These are phyloP conservation scores for Chrysanthemum seticuspe DNA, from an alignment of 129 eudicot species.

Conservation along the genomic window DNA sequence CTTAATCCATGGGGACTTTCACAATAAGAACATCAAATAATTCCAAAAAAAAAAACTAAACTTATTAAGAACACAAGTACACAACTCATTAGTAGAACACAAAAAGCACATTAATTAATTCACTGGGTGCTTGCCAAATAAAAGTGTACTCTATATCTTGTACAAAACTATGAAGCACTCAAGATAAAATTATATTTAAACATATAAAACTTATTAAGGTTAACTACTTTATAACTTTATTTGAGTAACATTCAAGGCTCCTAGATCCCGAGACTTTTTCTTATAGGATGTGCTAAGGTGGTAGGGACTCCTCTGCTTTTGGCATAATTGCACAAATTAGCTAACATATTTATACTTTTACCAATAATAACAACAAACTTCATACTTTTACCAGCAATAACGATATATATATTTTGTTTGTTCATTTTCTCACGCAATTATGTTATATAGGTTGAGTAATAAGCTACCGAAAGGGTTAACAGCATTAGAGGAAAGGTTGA, in stretches of 20 bases:
- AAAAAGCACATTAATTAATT: too few relatives aligned
- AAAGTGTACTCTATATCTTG: background rate
- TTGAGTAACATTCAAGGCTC: conserved; percentile 13
- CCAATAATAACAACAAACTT: background rate
- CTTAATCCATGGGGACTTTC: background rate
- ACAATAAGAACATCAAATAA: background rate
- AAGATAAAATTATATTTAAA: background rate
- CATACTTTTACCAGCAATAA: background rate
- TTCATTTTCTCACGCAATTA: too few relatives aligned
- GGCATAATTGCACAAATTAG: background rate
- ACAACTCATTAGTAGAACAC: background rate
- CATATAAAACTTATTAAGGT: too few relatives aligned
- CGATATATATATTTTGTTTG: too few relatives aligned
- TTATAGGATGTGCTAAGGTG: background rate
- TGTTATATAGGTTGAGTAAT: too few relatives aligned
- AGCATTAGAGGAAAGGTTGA: too few relatives aligned
- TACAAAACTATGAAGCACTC: background rate
- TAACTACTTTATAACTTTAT: too few relatives aligned
- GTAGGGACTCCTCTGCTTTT: conserved; percentile 12
- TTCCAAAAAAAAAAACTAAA: background rate
- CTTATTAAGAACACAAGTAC: background rate
- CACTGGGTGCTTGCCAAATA: background rate
- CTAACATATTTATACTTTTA: too few relatives aligned
- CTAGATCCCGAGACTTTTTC: conserved; percentile 6
- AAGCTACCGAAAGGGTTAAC: too few relatives aligned